Base-by-base conservation (phyloP, 148 eudicot species). In the Persicaria tinctoria region DNA sequence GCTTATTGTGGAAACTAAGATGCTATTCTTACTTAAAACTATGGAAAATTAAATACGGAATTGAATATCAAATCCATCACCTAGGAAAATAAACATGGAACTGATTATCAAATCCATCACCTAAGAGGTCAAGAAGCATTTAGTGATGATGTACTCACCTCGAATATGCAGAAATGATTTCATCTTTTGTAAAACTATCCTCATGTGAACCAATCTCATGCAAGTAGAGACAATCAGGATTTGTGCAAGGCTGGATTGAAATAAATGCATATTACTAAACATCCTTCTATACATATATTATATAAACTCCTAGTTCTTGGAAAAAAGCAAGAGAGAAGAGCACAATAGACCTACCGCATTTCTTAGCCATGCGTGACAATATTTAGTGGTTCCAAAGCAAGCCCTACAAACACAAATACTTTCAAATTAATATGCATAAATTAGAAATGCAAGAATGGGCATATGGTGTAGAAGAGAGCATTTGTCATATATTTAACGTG, bases 311-410 rank as follows among this genome's bases (percentile, higher is more conserved):
- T 32, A 1, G 41, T 32, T 32, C 41, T 32, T 32, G 41, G 41
- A 32, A 3, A 32, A 32, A 32, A 32, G 2, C 2, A 32, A 32
- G 41, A 2, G 41, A 32, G 41, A 32, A 32, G 41, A 32, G 41
- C 41, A 2, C 3, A 32, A 32, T 32, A 51, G 75, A 11, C 88
- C 79, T 95, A 95, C 99, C 96, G 82, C 80, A 75, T 88, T 95
- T 77, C 96, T 87, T 80, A 95, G 86, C 99, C 99, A 92, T 60
- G 97, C 87, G 82, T 95, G 99, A 81, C 99, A 95, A 75, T 95
- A 95, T 83, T 95, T 95, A 20, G 97, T 95, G 47, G 99, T 95
- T 75, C 99, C 99, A 86, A 95, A 95, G 82, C 97, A 90, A 49
- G 96, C 99, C 89, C 97, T 95, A 84, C 72, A 76, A 78, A 62